Evolutionary conservation across 306 rosid genomes (phyloP).

Genomic region (Rosa persica): DNA sequence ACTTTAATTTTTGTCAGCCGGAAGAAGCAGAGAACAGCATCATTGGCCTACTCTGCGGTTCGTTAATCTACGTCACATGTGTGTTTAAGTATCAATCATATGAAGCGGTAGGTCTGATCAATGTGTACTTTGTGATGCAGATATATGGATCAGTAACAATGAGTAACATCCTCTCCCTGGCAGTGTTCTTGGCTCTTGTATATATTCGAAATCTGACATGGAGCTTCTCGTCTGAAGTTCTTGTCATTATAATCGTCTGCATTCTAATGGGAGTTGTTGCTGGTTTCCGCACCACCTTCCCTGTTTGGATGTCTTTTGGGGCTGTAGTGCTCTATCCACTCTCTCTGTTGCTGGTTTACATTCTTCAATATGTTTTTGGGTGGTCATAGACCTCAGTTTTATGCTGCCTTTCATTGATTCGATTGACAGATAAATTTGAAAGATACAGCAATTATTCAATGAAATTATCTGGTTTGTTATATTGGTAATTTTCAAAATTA

Average conservation of each 20-base stretch:
- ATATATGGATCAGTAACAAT: conserved; percentile 26
- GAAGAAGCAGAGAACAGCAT: conserved; percentile 17
- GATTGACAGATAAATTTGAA: neutral
- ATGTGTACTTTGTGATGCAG: conserved; percentile 13
- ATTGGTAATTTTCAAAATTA: neutral
- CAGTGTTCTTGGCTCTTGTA: conserved; percentile 25
- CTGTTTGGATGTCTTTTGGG: conserved; percentile 28
- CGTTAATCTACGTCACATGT: neutral
- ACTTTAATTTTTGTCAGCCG: conserved; percentile 16
- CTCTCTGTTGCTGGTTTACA: conserved; percentile 31
- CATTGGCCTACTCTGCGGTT: conserved; percentile 25
- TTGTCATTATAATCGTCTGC: conserved; percentile 34
- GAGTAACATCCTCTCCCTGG: conserved; percentile 23
- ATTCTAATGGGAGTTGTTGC: conserved; percentile 27
- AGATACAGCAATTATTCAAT: neutral
- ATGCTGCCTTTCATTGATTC: neutral
- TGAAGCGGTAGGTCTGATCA: neutral
- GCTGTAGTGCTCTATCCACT: conserved; percentile 32
- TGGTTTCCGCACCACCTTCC: conserved; percentile 35
- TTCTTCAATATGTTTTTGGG: conserved; percentile 27
- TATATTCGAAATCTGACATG: conserved; percentile 22
- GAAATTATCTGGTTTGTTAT: neutral
- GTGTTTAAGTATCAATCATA: neutral
- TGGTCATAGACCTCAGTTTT: conserved; percentile 25
- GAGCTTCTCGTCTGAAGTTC: conserved; percentile 37